Conservation (phyloP, 2,329 filamentous ascomycete genomes). For the Teratosphaeria destructans region DNA sequence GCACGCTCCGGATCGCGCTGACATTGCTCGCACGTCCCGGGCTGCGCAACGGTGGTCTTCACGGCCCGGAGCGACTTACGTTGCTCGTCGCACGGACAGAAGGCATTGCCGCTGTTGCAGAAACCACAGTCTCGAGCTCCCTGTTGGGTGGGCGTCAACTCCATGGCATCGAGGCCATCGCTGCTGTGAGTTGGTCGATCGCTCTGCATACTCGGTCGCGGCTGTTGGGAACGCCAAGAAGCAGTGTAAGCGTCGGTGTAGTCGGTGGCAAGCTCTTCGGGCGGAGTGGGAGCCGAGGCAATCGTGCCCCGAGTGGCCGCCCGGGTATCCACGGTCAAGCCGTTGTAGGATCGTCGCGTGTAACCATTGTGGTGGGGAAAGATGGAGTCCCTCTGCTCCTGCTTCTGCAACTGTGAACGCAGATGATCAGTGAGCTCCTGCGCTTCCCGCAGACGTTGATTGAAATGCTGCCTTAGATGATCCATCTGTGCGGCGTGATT, state of each 20-base stretch:
- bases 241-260: slow-evolving; percentile 8
- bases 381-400: background rate
- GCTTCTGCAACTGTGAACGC: background rate
- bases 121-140: slow-evolving; percentile 16
- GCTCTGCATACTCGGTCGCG: slow-evolving; percentile 2
- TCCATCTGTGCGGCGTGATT: slow-evolving; percentile 4
- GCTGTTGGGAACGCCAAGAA: slow-evolving; percentile 2
- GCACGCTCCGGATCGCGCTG: slow-evolving; percentile 17
- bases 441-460: background rate
- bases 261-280: slow-evolving; percentile 7
- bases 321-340: background rate
- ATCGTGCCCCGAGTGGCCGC: background rate
- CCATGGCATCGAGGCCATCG: slow-evolving; percentile 11
- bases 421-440: background rate
- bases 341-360: background rate
- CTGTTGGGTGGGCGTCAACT: slow-evolving; percentile 4
- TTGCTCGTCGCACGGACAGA: slow-evolving; percentile 10
- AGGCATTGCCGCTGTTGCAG: slow-evolving; percentile 19
- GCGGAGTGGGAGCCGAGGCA: slow-evolving; percentile 8
- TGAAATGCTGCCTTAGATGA: slow-evolving; percentile 1
- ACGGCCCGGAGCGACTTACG: background rate
- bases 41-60: slow-evolving; percentile 5
- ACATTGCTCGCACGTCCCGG: slow-evolving; percentile 22
- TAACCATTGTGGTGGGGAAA: background rate
- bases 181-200: slow-evolving; percentile 6